phyloP scores from a whole-genome alignment of 1,284 basidiomycete species.

The Schizopora paradoxa region DNA sequence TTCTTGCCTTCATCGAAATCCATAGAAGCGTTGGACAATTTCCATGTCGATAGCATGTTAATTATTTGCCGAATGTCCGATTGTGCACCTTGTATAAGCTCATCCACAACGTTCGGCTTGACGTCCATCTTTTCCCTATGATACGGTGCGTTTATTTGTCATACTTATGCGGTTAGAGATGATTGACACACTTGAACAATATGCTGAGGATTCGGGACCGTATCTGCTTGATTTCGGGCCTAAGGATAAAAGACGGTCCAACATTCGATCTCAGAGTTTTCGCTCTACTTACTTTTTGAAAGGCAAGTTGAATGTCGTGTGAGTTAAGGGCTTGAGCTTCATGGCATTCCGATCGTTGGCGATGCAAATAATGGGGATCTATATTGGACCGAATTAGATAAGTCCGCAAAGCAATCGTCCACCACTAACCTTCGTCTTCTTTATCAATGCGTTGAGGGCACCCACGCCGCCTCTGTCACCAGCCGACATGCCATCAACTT shows the following conservation, averaged over 20 bases:
- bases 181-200: slow-evolving; percentile 66
- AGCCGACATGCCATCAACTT: slow-evolving; percentile 98
- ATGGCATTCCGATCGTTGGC: slow-evolving; percentile 85
- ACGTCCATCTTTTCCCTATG: slow-evolving; percentile 87
- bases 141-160: slow-evolving; percentile 9
- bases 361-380: slow-evolving; percentile 98
- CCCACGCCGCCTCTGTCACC: slow-evolving; percentile 96
- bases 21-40: slow-evolving; percentile 71
- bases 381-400: not conserved
- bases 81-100: slow-evolving; percentile 83
- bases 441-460: slow-evolving; percentile 87
- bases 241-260: slow-evolving; percentile 28
- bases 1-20: slow-evolving; percentile 87
- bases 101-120: slow-evolving; percentile 86
- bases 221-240: slow-evolving; percentile 70
- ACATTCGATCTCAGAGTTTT: not conserved
- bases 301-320: slow-evolving; percentile 70
- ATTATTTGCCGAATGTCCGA: slow-evolving; percentile 95
- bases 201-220: slow-evolving; percentile 88
- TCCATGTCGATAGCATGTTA: slow-evolving; percentile 98
- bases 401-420: not conserved
- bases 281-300: slow-evolving; percentile 62
- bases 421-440: slow-evolving; percentile 76
- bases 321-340: slow-evolving; percentile 86
- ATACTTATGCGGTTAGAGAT: slow-evolving; percentile 4